These are phyloP conservation scores for Lophiostoma macrostomum DNA, from an alignment of 495 filamentous ascomycete species.

Conservation along the genomic window DNA sequence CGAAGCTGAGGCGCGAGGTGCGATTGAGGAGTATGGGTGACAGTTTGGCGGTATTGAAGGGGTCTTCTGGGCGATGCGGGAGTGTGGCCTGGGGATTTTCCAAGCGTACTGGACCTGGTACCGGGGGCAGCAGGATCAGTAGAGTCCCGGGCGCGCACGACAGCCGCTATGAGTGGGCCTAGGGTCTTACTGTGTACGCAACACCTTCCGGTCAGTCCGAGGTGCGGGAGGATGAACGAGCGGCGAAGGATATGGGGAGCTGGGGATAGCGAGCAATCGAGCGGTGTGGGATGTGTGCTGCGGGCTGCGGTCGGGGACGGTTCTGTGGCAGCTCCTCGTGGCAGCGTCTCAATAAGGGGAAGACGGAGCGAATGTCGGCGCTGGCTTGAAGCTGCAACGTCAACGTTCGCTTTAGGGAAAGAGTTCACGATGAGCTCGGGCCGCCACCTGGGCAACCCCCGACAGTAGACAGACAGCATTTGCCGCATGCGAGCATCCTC, in stretches of 20 bases:
- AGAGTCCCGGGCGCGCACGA: background rate
- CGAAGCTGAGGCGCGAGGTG: constrained; percentile 66
- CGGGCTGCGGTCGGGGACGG: background rate
- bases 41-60: constrained; percentile 73
- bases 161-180: background rate
- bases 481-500: background rate
- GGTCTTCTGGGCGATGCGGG: background rate
- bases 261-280: constrained; percentile 5
- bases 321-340: background rate
- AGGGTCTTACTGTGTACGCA: constrained; percentile 25
- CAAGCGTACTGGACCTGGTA: background rate
- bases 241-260: constrained; percentile 1
- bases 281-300: background rate
- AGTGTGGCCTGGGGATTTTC: background rate
- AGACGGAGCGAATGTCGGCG: background rate
- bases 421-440: background rate
- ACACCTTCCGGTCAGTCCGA: constrained; percentile 24
- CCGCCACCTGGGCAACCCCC: background rate
- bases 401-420: background rate
- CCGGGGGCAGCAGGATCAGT: constrained; percentile 1
- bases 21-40: constrained; percentile 76
- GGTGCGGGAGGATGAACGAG: constrained; percentile 20
- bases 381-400: constrained; percentile 4
- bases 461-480: background rate
- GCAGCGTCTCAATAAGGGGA: background rate